phyloP scores from a whole-genome alignment of 2,329 filamentous ascomycete species.

The Thielaviopsis punctulata region DNA sequence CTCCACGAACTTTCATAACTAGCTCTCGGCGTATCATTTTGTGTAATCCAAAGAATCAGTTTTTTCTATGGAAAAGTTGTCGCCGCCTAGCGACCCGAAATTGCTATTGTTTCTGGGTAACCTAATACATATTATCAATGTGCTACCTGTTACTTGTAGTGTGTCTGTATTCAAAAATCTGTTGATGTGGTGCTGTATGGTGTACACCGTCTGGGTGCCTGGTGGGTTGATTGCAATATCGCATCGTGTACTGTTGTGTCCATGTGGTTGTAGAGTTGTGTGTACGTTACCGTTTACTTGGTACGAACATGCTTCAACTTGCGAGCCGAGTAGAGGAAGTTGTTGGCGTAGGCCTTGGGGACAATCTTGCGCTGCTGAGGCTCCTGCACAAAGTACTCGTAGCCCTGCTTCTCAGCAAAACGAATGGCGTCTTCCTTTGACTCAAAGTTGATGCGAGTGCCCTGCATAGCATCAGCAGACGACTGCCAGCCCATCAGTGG shows the following conservation, averaged over 20 bases:
- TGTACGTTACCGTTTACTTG: constrained; percentile 36
- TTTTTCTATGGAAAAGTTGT: too few relatives aligned
- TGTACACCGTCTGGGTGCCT: neutral
- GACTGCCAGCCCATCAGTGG: constrained; percentile 98
- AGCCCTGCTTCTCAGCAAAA: constrained; percentile 97
- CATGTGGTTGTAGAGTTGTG: neutral
- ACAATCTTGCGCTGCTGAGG: constrained; percentile 73
- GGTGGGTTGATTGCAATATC: neutral
- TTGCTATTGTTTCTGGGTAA: neutral
- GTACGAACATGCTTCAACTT: constrained; percentile 79
- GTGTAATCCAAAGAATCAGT: too few relatives aligned
- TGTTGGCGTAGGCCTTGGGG: constrained; percentile 92
- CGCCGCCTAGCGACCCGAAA: neutral
- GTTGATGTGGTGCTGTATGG: neutral
- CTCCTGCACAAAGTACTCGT: constrained; percentile 98
- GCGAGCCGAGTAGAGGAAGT: constrained; percentile 71
- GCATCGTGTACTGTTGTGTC: neutral
- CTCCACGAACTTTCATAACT: too few relatives aligned
- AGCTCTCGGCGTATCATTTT: too few relatives aligned
- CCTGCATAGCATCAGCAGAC: constrained; percentile 86
- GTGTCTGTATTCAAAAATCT: neutral
- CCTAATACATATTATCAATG: neutral
- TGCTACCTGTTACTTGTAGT: neutral
- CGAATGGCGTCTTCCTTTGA: constrained; percentile 84
- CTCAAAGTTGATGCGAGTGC: constrained; percentile 78